Evolutionary conservation across 192 early-diverging fungal genomes (phyloP).

Genomic region (Backusella tarrabulga): DNA sequence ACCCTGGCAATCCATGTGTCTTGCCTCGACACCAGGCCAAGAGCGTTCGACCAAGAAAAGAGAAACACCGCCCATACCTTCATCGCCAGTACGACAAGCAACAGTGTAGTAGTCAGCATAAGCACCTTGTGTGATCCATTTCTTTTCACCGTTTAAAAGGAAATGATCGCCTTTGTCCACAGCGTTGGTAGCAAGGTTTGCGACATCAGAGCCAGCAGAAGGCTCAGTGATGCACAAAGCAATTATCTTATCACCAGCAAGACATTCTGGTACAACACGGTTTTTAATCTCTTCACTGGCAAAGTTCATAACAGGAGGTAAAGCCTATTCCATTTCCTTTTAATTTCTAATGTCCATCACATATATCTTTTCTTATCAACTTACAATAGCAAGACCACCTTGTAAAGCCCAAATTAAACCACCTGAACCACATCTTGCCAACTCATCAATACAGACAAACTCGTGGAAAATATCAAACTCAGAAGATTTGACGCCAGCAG

Average conservation of each 20-base stretch:
- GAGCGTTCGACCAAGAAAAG: slow-evolving; percentile 87
- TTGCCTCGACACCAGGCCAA: slow-evolving; percentile 79
- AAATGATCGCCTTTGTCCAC: slow-evolving; percentile 75
- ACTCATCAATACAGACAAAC: slow-evolving; percentile 77
- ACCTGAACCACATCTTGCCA: slow-evolving; percentile 76
- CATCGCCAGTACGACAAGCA: slow-evolving; percentile 77
- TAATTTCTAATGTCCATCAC: neutral
- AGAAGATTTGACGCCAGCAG: slow-evolving; percentile 45
- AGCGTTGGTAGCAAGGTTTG: slow-evolving; percentile 67
- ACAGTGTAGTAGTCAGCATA: slow-evolving; percentile 91
- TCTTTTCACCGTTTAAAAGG: slow-evolving; percentile 86
- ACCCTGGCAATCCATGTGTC: slow-evolving; percentile 93
- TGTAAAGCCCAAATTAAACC: slow-evolving; percentile 78
- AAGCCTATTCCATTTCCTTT: slow-evolving; percentile 1
- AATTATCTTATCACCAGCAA: slow-evolving; percentile 71
- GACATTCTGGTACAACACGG: slow-evolving; percentile 58
- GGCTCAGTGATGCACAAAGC: slow-evolving; percentile 81
- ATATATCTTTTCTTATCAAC: neutral
- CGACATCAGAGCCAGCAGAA: slow-evolving; percentile 75
- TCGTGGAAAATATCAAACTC: slow-evolving; percentile 75
- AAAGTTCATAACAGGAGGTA: slow-evolving; percentile 74
- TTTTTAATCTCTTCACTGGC: slow-evolving; percentile 65
- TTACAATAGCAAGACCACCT: slow-evolving; percentile 52
- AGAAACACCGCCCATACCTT: slow-evolving; percentile 81
- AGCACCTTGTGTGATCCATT: slow-evolving; percentile 98